These are phyloP conservation scores for Pythium plurisporium DNA, from an alignment of 352 stramenopile species.

Conservation along the genomic window DNA sequence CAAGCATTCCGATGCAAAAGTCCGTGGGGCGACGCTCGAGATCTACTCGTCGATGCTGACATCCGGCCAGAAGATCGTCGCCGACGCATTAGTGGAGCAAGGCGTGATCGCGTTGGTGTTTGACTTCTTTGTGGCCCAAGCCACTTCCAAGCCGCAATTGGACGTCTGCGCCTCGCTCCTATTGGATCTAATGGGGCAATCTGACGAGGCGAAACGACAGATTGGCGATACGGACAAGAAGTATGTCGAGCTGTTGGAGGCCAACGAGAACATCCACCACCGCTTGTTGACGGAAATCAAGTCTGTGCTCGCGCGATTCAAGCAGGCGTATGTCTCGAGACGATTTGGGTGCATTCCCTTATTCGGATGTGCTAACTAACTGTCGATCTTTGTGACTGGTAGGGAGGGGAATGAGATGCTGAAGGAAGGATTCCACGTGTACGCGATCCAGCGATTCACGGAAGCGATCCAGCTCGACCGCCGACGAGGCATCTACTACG, in stretches of 20 bases:
- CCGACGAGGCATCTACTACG: slow-evolving; percentile 89
- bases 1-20: neutral
- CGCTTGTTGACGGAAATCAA: slow-evolving; percentile 20
- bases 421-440: slow-evolving; percentile 81
- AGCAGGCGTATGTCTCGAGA: slow-evolving; percentile 16
- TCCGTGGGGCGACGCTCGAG: slow-evolving; percentile 6
- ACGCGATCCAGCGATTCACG: slow-evolving; percentile 92
- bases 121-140: neutral
- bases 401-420: slow-evolving; percentile 91
- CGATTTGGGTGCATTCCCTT: too few relatives aligned
- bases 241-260: slow-evolving; percentile 13
- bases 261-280: slow-evolving; percentile 12
- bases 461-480: slow-evolving; percentile 88
- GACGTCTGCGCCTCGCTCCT: slow-evolving; percentile 12
- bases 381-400: too few relatives aligned
- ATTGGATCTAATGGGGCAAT: slow-evolving; percentile 19
- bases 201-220: slow-evolving; percentile 13
- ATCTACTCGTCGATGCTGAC: slow-evolving; percentile 14
- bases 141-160: neutral
- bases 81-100: slow-evolving; percentile 14
- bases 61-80: slow-evolving; percentile 1
- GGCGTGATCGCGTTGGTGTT: slow-evolving; percentile 14
- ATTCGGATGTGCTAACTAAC: too few relatives aligned
- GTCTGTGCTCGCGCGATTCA: slow-evolving; percentile 26
- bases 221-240: slow-evolving; percentile 6